These are phyloP conservation scores for Heracleum sosnowskyi DNA, from an alignment of 129 eudicot genomes.

Conservation along the genomic window DNA sequence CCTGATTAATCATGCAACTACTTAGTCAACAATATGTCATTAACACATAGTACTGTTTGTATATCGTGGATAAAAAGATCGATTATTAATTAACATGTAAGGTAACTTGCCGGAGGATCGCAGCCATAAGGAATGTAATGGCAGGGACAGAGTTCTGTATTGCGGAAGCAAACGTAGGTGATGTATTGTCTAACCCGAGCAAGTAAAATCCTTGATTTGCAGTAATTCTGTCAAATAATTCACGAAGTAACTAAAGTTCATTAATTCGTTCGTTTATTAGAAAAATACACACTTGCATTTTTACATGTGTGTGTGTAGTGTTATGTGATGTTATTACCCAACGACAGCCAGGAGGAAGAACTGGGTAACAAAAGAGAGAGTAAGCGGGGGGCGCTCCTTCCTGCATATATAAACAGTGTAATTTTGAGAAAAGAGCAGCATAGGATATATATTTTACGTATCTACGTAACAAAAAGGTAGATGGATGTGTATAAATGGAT, in stretches of 20 bases:
- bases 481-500: background rate
- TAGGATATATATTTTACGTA: background rate
- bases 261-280: background rate
- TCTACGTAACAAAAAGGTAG: background rate
- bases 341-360: conserved; percentile 89
- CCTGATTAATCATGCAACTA: conserved; percentile 33
- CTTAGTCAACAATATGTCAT: background rate
- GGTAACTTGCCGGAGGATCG: conserved; percentile 47
- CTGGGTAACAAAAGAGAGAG: conserved; percentile 56
- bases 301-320: background rate
- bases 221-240: conserved; percentile 48
- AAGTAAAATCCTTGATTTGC: conserved; percentile 95
- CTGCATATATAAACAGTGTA: conserved; percentile 22
- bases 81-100: background rate
- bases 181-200: conserved; percentile 84
- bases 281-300: background rate
- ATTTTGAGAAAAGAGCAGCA: background rate
- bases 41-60: background rate
- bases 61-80: background rate
- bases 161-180: conserved; percentile 96
- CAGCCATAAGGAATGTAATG: conserved; percentile 94
- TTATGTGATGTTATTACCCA: conserved; percentile 44
- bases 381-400: conserved; percentile 83
- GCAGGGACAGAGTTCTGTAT: conserved; percentile 97
- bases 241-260: background rate